Evolutionary conservation across 139 green algal genomes (phyloP), one percentile per base, ranked within the genome.

Genomic region (Picochlorum costavermella): DNA sequence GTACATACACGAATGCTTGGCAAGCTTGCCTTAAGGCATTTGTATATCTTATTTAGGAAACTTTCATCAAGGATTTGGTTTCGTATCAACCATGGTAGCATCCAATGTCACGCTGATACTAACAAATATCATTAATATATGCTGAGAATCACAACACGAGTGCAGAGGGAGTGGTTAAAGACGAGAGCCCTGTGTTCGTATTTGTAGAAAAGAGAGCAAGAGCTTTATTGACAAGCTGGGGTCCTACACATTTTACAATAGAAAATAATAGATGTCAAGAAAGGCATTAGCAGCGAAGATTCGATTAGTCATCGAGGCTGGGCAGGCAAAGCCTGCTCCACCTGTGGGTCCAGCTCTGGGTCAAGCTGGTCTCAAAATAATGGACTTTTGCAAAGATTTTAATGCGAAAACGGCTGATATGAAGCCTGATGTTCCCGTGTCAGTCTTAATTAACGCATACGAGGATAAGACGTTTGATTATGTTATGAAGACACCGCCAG

Each of bases 341-440:
- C 93, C 93, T 5, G 89, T 96, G 5, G 92, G 93, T 3, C 91
- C 93, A 2, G 91, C 93, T 0, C 78, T 98, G 26, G 93, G 93
- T 8, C 88, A 96, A 69, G 90, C 92, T 2, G 93, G 93, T 2
- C 73, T 98, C 3, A 98, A 98, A 69, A 96, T 98, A 68, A 98
- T 98, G 92, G 78, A 81, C 1, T 98, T 98, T 59, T 98, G 92
- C 82, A 98, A 98, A 36, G 92, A 98, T 37, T 98, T 98, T 77
- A 98, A 98, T 67, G 92, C 89, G 13, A 89, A 92, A 50, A 98
- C 92, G 16, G 75, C 83, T 20, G 70, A 90, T 44, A 23, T 65
- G 60, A 72, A 89, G 81, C 37, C 66, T 57, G 77, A 80, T 31
- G 77, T 84, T 13, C 78, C 80, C 14, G 60, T 90, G 6, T 84